Conservation (phyloP, 2,329 filamentous ascomycete genomes). For the Chalaropsis ovoidea region DNA sequence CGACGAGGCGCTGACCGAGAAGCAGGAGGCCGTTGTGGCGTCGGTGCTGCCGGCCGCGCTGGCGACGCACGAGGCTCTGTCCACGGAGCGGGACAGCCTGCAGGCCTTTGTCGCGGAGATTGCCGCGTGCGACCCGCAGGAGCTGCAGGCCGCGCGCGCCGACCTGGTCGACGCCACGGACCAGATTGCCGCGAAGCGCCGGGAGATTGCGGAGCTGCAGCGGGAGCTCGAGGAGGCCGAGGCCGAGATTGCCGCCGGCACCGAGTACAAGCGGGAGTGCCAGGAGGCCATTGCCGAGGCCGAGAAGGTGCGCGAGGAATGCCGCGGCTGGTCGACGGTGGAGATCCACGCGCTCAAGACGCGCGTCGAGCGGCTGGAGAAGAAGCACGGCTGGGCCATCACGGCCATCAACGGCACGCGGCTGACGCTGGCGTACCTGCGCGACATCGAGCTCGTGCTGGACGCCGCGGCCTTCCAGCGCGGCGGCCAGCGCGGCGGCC, state of each 20-base stretch:
- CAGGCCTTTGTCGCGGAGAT: constrained; percentile 63
- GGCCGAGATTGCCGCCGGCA: constrained; percentile 48
- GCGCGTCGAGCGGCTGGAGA: constrained; percentile 56
- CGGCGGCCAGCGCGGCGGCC: too few relatives aligned
- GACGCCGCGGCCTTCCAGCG: constrained; percentile 52
- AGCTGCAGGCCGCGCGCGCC: constrained; percentile 63
- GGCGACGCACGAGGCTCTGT: constrained; percentile 51
- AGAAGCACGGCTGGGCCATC: constrained; percentile 60
- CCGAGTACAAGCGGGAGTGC: constrained; percentile 55
- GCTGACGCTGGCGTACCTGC: constrained; percentile 63
- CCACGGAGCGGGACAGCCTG: constrained; percentile 55
- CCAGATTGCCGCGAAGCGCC: constrained; percentile 60
- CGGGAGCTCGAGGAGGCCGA: constrained; percentile 59
- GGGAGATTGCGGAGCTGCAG: constrained; percentile 55
- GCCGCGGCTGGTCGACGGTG: constrained; percentile 73
- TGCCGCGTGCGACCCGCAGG: constrained; percentile 68
- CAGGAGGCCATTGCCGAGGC: constrained; percentile 68
- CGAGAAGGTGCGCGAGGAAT: constrained; percentile 75
- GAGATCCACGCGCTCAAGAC: constrained; percentile 75
- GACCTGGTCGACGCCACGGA: constrained; percentile 54
- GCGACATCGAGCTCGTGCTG: constrained; percentile 63
- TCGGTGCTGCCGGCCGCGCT: constrained; percentile 55
- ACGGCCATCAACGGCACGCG: constrained; percentile 51
- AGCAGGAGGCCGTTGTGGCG: constrained; percentile 59
- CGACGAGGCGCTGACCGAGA: constrained; percentile 57